Percentiles rank a stretch among this genome's conserved stretches.
These are phyloP conservation scores for Pleurotus citrinopileatus DNA, from an alignment of 768 basidiomycete species.

Conservation along the genomic window DNA sequence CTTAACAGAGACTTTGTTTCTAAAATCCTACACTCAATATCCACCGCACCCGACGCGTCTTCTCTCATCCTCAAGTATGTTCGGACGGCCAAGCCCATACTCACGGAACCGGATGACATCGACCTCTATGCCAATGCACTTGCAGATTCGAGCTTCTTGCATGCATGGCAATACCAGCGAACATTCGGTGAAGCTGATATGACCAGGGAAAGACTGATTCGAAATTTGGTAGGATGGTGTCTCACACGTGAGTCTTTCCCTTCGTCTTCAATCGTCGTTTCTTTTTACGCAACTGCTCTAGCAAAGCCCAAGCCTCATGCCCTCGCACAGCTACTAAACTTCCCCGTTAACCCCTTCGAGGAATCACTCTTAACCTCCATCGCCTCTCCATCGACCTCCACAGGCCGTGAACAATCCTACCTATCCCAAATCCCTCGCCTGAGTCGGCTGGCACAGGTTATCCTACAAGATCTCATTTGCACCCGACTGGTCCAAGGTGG, in stretches of 20 bases:
- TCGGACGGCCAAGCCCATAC: slow-evolving; percentile 68
- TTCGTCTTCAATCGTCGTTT: slow-evolving; percentile 5
- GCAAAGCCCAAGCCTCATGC: slow-evolving; percentile 58
- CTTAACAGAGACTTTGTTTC: slow-evolving; percentile 75
- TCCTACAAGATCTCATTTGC: slow-evolving; percentile 76
- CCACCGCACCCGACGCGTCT: slow-evolving; percentile 42
- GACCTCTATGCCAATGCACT: slow-evolving; percentile 69
- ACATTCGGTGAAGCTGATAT: slow-evolving; percentile 61
- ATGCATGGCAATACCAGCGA: slow-evolving; percentile 76
- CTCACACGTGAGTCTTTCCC: slow-evolving; percentile 58
- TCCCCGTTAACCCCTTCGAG: slow-evolving; percentile 68
- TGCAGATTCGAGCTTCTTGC: slow-evolving; percentile 57
- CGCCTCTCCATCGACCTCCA: slow-evolving; percentile 52
- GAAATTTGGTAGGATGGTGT: slow-evolving; percentile 64
- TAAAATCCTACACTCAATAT: slow-evolving; percentile 71
- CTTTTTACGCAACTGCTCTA: slow-evolving; percentile 20
- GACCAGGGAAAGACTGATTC: slow-evolving; percentile 51
- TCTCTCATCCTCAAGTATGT: slow-evolving; percentile 70
- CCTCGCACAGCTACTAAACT: slow-evolving; percentile 58
- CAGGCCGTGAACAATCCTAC: slow-evolving; percentile 29
- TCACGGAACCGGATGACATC: slow-evolving; percentile 68
- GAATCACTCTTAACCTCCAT: slow-evolving; percentile 53
- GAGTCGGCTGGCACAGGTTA: slow-evolving; percentile 41
- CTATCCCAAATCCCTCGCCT: slow-evolving; percentile 4
- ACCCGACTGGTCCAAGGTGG: slow-evolving; percentile 75